Conservation (phyloP, 1,139 yeast genomes). For the Debaryomyces sp. region DNA sequence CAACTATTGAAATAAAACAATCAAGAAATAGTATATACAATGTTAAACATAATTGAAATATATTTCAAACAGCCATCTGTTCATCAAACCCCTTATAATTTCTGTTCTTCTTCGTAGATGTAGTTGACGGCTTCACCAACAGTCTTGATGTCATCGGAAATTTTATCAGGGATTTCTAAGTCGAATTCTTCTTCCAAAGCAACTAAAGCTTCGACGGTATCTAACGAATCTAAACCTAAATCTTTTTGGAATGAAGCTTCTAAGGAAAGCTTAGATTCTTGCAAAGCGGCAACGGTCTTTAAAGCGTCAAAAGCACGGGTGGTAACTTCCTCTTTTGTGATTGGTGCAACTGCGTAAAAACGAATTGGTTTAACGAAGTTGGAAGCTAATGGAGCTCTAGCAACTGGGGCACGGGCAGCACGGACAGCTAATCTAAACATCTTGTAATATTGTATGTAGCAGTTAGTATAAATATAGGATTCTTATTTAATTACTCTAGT, state of each 20-base stretch:
- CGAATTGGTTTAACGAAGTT: conserved; percentile 38
- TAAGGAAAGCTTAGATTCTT: conserved; percentile 45
- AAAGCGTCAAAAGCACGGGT: conserved; percentile 53
- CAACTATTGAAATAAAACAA: conserved; percentile 5
- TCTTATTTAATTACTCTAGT: neutral
- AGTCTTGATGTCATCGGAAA: conserved; percentile 69
- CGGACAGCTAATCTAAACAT: conserved; percentile 48
- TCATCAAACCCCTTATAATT: conserved; percentile 28
- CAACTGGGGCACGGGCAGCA: conserved; percentile 37
- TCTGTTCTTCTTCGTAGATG: conserved; percentile 53
- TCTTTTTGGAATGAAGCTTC: conserved; percentile 61
- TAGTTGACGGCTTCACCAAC: conserved; percentile 70
- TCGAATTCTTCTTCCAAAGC: conserved; percentile 76
- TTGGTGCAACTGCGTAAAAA: conserved; percentile 51
- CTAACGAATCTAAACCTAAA: conserved; percentile 70
- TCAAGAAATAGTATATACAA: conserved; percentile 8
- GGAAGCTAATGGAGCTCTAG: conserved; percentile 31
- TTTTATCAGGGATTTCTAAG: conserved; percentile 68
- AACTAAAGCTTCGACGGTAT: conserved; percentile 70
- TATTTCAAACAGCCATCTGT: neutral
- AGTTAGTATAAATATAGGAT: neutral
- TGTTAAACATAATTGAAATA: conserved; percentile 6
- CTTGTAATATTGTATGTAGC: conserved; percentile 6
- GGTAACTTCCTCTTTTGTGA: conserved; percentile 50
- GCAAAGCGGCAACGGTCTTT: conserved; percentile 54